Evolutionary conservation across 257 asterid genomes (phyloP).

Genomic region (Penstemon barbatus): DNA sequence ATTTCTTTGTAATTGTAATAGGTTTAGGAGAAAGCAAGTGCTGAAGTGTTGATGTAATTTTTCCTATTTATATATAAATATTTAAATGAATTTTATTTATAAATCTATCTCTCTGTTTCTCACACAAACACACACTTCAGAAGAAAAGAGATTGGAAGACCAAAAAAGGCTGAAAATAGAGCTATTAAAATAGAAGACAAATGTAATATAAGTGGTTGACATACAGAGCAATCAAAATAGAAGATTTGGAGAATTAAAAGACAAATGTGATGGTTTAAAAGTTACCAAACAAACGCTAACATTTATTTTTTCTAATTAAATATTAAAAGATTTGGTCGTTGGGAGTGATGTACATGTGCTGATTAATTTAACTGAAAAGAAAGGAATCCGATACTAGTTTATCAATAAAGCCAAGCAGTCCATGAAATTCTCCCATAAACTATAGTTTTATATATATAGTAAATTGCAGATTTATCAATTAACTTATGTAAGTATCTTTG

Average conservation of each 20-base stretch:
- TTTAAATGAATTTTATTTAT: neutral
- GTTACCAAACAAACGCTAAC: slow-evolving; percentile 19
- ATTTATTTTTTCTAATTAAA: too few species aligned
- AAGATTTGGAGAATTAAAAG: slow-evolving; percentile 26
- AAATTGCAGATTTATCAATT: too few species aligned
- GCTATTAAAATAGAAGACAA: too few species aligned
- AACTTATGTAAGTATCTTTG: too few species aligned
- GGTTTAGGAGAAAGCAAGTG: slow-evolving; percentile 52
- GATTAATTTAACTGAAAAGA: neutral
- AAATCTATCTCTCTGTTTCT: too few species aligned
- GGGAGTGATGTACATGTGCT: neutral
- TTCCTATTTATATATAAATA: neutral
- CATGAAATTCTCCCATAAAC: neutral
- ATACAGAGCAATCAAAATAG: slow-evolving; percentile 17
- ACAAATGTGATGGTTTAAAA: slow-evolving; percentile 29
- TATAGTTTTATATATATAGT: too few species aligned
- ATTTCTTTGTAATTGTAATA: slow-evolving; percentile 34
- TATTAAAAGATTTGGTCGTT: neutral
- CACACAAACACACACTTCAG: neutral
- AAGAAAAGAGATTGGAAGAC: too few species aligned
- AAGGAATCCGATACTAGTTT: slow-evolving; percentile 31
- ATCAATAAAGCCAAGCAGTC: slow-evolving; percentile 31
- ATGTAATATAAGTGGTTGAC: too few species aligned
- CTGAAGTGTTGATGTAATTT: slow-evolving; percentile 55
- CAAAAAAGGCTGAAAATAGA: neutral